phyloP scores from a whole-genome alignment of 2,329 filamentous ascomycete species.

The Dryadomyces quercivorus region DNA sequence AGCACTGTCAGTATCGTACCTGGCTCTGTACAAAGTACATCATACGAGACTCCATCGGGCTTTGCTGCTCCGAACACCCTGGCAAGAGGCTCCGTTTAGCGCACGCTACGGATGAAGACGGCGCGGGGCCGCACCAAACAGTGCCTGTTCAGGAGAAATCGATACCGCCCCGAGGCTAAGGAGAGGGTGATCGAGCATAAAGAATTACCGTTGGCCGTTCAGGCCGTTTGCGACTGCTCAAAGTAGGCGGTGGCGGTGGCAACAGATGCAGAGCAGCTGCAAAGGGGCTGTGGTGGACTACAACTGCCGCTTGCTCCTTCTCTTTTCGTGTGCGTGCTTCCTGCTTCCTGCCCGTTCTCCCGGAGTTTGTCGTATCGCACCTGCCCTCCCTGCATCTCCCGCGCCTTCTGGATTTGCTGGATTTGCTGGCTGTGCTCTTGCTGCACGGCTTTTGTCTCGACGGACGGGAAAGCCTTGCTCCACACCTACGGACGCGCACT shows the following conservation, averaged over 20 bases:
- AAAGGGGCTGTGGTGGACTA: no score
- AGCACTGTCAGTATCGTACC: no score
- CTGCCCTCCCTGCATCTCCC: neutral
- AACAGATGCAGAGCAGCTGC: no score
- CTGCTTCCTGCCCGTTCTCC: neutral
- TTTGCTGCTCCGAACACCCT: no score
- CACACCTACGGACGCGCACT: neutral
- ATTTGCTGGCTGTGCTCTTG: no score
- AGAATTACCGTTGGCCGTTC: no score
- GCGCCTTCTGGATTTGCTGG: neutral
- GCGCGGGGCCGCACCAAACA: conserved; percentile 1
- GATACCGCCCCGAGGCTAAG: neutral
- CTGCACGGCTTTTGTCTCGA: no score
- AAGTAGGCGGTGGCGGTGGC: no score
- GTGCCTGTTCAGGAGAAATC: neutral
- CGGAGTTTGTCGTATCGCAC: neutral
- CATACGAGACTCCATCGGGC: neutral
- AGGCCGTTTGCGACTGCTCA: no score
- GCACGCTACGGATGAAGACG: conserved; percentile 4
- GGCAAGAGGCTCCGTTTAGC: neutral
- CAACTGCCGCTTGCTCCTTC: neutral
- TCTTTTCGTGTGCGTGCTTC: neutral
- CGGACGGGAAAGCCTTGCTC: neutral
- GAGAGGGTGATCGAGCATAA: no score
- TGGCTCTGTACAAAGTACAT: no score